These are phyloP conservation scores for Cryptococcus jaspeensis DNA, from an alignment of 1,284 basidiomycete species.

Conservation along the genomic window DNA sequence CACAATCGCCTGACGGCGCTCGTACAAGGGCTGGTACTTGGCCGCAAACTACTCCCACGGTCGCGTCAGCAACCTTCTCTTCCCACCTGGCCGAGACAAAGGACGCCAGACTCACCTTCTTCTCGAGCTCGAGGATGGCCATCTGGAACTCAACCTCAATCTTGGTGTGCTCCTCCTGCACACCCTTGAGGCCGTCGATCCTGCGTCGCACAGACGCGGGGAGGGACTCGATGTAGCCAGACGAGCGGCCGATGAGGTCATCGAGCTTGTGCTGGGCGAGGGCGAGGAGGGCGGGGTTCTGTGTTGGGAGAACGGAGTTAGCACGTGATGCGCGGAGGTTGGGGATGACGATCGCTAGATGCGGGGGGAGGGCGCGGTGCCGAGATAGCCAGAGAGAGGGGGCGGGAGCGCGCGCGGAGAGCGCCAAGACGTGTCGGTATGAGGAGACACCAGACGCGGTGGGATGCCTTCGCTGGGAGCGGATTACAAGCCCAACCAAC, in stretches of 20 bases:
- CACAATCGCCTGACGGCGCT: conserved; percentile 81
- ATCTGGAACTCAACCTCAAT: conserved; percentile 94
- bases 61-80: neutral
- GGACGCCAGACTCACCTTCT: conserved; percentile 72
- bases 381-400: too few relatives aligned
- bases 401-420: too few relatives aligned
- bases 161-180: conserved; percentile 89
- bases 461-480: too few relatives aligned
- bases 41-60: conserved; percentile 66
- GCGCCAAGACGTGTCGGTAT: too few relatives aligned
- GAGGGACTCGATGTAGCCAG: conserved; percentile 83
- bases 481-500: too few relatives aligned
- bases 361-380: too few relatives aligned
- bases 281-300: conserved; percentile 58
- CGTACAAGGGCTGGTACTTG: conserved; percentile 82
- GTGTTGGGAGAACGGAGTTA: conserved; percentile 15
- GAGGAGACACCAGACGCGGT: too few relatives aligned
- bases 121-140: conserved; percentile 94
- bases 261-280: conserved; percentile 66
- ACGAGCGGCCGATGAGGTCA: conserved; percentile 71
- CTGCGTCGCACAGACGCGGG: conserved; percentile 78
- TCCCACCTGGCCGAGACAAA: too few relatives aligned
- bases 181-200: conserved; percentile 88
- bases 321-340: too few relatives aligned
- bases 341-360: too few relatives aligned